Evolutionary conservation across 768 basidiomycete species (phyloP).

Genomic region (Fomitopsis pulvina): DNA sequence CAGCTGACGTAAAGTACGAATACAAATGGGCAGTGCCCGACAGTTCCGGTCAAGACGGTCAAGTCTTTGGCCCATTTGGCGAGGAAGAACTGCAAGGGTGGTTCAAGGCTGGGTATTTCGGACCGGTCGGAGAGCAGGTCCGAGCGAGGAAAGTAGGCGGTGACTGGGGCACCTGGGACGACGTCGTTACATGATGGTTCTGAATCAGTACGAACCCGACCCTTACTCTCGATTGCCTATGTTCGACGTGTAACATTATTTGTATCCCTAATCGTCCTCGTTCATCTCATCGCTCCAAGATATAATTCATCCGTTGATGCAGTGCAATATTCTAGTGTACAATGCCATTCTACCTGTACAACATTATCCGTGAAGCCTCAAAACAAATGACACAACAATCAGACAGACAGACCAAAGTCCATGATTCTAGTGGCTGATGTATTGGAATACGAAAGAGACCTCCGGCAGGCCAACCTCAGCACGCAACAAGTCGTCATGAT

Average conservation of each 20-base stretch:
- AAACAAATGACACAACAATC: background rate
- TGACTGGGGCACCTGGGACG: conserved; percentile 72
- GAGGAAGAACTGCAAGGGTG: conserved; percentile 78
- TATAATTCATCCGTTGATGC: background rate
- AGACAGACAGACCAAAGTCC: background rate
- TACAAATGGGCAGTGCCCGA: conserved; percentile 71
- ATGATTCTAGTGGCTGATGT: conserved; percentile 66
- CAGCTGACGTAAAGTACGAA: conserved; percentile 70
- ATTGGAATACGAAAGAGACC: conserved; percentile 95
- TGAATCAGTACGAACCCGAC: background rate
- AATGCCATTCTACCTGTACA: background rate
- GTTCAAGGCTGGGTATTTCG: conserved; percentile 80
- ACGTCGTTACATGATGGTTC: conserved; percentile 43
- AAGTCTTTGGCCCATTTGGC: conserved; percentile 73
- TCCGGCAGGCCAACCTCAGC: conserved; percentile 80
- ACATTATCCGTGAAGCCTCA: background rate
- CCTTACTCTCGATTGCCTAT: background rate
- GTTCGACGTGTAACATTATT: conserved; percentile 16
- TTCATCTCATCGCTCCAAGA: background rate
- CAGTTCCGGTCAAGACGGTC: conserved; percentile 35
- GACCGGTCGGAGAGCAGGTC: conserved; percentile 69
- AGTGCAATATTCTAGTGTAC: background rate
- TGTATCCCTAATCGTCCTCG: conserved; percentile 17
- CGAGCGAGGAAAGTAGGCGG: conserved; percentile 59
- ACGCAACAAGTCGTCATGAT: conserved; percentile 92